Evolutionary conservation across 179 eudicot species (phyloP).

Genomic region (Beta corolliflora): DNA sequence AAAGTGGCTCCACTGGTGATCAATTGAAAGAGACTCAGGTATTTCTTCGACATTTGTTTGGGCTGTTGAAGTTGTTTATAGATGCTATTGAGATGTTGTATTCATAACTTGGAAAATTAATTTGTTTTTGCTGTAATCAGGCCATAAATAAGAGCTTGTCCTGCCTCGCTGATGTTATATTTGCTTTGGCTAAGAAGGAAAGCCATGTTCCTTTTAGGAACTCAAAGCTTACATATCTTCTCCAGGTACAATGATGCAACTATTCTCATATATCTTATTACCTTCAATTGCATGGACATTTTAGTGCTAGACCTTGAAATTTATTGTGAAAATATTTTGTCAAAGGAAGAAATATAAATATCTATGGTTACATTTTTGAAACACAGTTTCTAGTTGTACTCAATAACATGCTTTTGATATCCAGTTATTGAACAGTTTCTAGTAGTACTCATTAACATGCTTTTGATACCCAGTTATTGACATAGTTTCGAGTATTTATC

Average conservation of each 20-base stretch:
- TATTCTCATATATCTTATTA: not conserved
- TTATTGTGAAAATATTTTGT: not conserved
- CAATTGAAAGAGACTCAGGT: constrained; percentile 82
- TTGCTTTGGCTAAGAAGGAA: constrained; percentile 77
- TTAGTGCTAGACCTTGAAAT: not conserved
- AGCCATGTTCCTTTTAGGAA: constrained; percentile 78
- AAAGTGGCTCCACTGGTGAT: constrained; percentile 85
- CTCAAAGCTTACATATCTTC: constrained; percentile 76
- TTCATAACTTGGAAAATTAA: not conserved
- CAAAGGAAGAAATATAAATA: not conserved
- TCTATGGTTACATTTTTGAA: not conserved
- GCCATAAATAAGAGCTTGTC: constrained; percentile 80
- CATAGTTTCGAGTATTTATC: too few species aligned
- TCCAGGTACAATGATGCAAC: constrained; percentile 49
- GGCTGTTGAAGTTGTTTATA: not conserved
- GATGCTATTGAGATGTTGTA: not conserved
- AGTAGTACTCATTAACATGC: not conserved
- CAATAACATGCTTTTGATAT: not conserved
- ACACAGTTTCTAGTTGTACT: not conserved
- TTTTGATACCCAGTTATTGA: not conserved
- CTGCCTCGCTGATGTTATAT: constrained; percentile 70
- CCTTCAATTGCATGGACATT: not conserved
- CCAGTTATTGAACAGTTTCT: not conserved
- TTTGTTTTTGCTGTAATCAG: constrained; percentile 29
- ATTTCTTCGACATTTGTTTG: not conserved